These are phyloP conservation scores for Russula vinacea DNA, from an alignment of 768 basidiomycete genomes.

Conservation along the genomic window DNA sequence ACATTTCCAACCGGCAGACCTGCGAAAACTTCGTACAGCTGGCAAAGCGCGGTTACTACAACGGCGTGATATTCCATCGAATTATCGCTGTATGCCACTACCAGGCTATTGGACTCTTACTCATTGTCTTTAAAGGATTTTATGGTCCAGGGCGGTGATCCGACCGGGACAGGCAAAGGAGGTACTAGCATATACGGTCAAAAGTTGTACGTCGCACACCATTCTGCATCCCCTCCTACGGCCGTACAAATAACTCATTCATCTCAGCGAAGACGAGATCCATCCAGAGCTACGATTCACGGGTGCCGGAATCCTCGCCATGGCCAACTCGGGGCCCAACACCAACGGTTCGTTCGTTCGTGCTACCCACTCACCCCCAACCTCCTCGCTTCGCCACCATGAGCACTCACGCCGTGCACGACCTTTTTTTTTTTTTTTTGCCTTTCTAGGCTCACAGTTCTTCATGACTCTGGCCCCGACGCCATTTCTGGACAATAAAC, in stretches of 20 bases:
- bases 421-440: not conserved
- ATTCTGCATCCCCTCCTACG: not conserved
- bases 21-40: constrained; percentile 95
- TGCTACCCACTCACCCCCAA: not conserved
- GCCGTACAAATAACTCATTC: not conserved
- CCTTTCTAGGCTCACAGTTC: constrained; percentile 80
- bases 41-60: constrained; percentile 90
- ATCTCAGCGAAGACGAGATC: constrained; percentile 78
- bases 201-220: constrained; percentile 61
- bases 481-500: constrained; percentile 79
- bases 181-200: constrained; percentile 87
- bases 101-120: constrained; percentile 4
- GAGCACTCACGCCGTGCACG: too few relatives aligned
- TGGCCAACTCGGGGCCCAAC: constrained; percentile 97
- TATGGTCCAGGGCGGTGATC: constrained; percentile 96
- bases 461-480: constrained; percentile 85
- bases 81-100: constrained; percentile 67
- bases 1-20: constrained; percentile 49
- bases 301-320: constrained; percentile 92
- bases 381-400: not conserved
- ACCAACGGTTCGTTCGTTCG: constrained; percentile 59
- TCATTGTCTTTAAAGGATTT: constrained; percentile 62
- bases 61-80: constrained; percentile 84
- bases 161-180: constrained; percentile 92
- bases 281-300: constrained; percentile 90